phyloP scores from a whole-genome alignment of 2,329 filamentous ascomycete genomes.

The Paraphoma chrysanthemicola region DNA sequence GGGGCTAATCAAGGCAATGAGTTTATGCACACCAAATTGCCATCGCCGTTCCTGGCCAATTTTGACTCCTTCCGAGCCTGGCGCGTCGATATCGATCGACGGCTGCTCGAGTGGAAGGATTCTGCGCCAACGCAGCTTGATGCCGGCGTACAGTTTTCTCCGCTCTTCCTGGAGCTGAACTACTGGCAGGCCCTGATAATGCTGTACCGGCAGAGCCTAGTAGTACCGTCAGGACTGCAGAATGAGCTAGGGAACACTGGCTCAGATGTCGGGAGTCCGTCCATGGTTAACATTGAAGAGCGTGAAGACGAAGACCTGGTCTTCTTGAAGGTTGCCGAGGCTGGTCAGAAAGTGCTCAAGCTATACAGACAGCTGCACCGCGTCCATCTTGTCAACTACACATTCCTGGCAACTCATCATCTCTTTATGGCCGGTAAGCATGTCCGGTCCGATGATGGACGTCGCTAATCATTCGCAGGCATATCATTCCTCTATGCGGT shows the following conservation, averaged over 20 bases:
- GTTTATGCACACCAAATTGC: slow-evolving; percentile 78
- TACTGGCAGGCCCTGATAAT: slow-evolving; percentile 98
- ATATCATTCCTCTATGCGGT: slow-evolving; percentile 96
- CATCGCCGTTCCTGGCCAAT: slow-evolving; percentile 82
- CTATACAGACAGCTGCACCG: slow-evolving; percentile 90
- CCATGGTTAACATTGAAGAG: slow-evolving; percentile 68
- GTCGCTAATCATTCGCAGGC: slow-evolving; percentile 50
- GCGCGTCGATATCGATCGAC: slow-evolving; percentile 84
- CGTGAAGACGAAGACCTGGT: slow-evolving; percentile 87
- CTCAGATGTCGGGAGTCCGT: slow-evolving; percentile 66
- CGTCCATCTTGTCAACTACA: slow-evolving; percentile 91
- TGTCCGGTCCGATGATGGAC: slow-evolving; percentile 11
- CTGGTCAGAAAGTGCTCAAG: slow-evolving; percentile 89
- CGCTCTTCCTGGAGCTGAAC: slow-evolving; percentile 90
- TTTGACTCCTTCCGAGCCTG: slow-evolving; percentile 89
- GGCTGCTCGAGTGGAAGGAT: slow-evolving; percentile 86
- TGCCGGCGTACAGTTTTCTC: slow-evolving; percentile 87
- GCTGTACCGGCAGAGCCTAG: slow-evolving; percentile 89
- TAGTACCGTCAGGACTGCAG: slow-evolving; percentile 83
- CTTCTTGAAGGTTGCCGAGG: slow-evolving; percentile 93
- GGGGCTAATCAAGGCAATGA: slow-evolving; percentile 71
- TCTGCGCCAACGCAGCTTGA: slow-evolving; percentile 77
- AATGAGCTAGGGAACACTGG: slow-evolving; percentile 70
- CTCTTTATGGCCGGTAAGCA: slow-evolving; percentile 89
- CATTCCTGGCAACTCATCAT: slow-evolving; percentile 93